Percentiles rank a stretch among this genome's conserved stretches.
Conservation (phyloP, 2,329 filamentous ascomycete genomes). For the Beauveria caledonica region DNA sequence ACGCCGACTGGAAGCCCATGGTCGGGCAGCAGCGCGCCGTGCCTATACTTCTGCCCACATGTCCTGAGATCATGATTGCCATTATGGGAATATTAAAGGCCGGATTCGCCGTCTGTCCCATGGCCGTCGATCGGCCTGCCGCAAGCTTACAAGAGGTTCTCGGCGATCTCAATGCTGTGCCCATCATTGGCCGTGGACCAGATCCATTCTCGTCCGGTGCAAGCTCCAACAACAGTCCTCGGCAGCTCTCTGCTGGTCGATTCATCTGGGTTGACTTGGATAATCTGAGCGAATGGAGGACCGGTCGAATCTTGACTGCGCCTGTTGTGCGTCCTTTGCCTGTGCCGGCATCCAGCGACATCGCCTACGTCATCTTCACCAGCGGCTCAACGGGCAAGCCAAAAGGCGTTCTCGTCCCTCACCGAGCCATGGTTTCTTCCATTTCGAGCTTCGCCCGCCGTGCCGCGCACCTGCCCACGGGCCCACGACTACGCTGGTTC, state of each 20-base stretch:
- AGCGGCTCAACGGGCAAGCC: constrained; percentile 41
- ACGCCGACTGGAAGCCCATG: constrained; percentile 5
- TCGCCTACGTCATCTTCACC: constrained; percentile 33
- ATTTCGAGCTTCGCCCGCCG: not conserved
- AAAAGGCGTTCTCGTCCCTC: constrained; percentile 62
- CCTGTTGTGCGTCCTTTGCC: not conserved
- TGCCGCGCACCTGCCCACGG: not conserved
- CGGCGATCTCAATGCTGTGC: not conserved
- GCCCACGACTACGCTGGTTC: constrained; percentile 5
- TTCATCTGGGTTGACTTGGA: constrained; percentile 6
- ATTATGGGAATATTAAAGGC: constrained; percentile 13
- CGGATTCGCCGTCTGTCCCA: not conserved
- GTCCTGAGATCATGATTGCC: constrained; percentile 5
- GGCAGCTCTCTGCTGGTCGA: constrained; percentile 15
- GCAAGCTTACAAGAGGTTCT: not conserved
- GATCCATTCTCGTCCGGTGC: constrained; percentile 10
- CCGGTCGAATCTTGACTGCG: not conserved
- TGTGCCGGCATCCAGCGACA: constrained; percentile 18
- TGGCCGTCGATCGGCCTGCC: not conserved
- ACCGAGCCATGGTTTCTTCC: constrained; percentile 38
- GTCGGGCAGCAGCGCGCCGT: constrained; percentile 4
- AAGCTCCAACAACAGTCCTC: constrained; percentile 8
- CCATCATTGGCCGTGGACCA: constrained; percentile 13
- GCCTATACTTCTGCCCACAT: constrained; percentile 2
- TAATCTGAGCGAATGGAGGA: not conserved